Percentiles rank a stretch among this genome's conserved stretches.
phyloP scores from a whole-genome alignment of 75 land plant species.

The Ceratopteris richardii region DNA sequence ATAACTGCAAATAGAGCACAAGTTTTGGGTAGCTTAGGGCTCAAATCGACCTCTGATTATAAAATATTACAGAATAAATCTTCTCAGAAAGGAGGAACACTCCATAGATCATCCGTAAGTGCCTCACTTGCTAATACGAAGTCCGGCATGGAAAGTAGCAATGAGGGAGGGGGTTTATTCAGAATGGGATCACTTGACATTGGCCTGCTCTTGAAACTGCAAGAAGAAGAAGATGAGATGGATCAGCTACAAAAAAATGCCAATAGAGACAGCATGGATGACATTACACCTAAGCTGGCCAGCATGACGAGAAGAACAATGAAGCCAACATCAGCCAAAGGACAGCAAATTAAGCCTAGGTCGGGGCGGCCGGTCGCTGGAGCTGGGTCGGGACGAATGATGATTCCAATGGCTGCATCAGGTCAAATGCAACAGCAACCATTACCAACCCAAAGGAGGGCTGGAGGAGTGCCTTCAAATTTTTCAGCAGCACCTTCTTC shows the following conservation, averaged over 20 bases:
- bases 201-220: conserved; percentile 17
- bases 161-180: background rate
- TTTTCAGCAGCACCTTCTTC: no score
- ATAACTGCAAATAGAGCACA: conserved; percentile 15
- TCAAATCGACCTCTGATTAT: background rate
- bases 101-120: background rate
- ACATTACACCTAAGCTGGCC: background rate
- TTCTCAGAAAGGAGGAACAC: background rate
- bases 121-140: background rate
- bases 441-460: no score
- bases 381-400: no score
- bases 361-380: no score
- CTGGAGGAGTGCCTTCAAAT: no score
- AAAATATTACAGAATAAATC: no score
- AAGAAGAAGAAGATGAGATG: conserved; percentile 5
- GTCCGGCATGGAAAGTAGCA: background rate
- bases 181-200: conserved; percentile 14
- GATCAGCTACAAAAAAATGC: background rate
- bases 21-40: conserved; percentile 13
- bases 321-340: no score
- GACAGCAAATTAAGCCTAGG: no score
- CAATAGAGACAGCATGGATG: background rate
- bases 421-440: no score
- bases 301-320: no score
- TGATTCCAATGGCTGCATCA: no score